Conservation (phyloP, 306 rosid species). For the Ammopiptanthus mongolicus region DNA sequence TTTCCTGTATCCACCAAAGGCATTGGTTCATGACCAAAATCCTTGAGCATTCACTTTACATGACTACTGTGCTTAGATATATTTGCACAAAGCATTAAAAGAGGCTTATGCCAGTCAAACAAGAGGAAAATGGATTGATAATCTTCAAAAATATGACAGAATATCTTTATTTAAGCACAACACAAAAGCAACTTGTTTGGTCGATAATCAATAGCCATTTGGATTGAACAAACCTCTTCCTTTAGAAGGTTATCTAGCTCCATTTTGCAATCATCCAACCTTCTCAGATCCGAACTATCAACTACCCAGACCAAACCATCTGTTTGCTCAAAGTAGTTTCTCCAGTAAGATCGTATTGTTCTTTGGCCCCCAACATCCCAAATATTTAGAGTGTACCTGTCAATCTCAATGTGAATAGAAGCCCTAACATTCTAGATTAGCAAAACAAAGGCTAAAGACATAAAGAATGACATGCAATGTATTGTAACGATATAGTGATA, state of each 20-base stretch:
- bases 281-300: conserved; percentile 81
- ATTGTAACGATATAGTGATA: neutral
- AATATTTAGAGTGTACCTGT: conserved; percentile 75
- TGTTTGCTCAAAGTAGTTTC: conserved; percentile 90
- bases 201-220: neutral
- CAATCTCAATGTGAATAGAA: conserved; percentile 18
- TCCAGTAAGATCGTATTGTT: conserved; percentile 89
- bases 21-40: neutral
- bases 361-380: conserved; percentile 94
- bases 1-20: neutral
- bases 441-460: neutral
- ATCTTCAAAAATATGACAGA: neutral
- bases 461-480: neutral
- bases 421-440: neutral
- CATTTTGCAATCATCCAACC: conserved; percentile 86
- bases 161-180: neutral
- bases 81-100: neutral
- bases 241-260: conserved; percentile 85
- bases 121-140: neutral
- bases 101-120: neutral
- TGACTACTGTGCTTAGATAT: neutral
- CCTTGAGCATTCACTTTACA: neutral
- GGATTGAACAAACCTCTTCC: conserved; percentile 61
- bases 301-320: conserved; percentile 95
- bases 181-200: neutral